Base-by-base conservation (phyloP, 1,139 yeast species). In the Candida pseudoviswanathii region DNA sequence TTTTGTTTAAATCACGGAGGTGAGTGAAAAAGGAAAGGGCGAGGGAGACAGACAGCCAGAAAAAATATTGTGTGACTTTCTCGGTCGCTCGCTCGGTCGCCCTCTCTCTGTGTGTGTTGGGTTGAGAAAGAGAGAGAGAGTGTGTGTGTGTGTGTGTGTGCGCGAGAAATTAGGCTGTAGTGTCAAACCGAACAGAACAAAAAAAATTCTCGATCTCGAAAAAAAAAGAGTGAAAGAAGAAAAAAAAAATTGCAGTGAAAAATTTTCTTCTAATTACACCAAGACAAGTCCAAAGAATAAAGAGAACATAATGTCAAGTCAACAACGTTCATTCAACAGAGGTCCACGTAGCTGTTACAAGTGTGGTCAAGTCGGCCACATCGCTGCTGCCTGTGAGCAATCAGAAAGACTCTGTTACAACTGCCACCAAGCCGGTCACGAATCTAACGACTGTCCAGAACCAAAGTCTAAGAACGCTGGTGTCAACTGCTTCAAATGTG, bases 311-410 rank as follows among this genome's bases (percentile, higher is more conserved):
- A 36, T 36, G 39, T 36, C 39, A 36, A 36, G 26, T 36, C 39
- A 36, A 36, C 39, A 36, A 36, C 39, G 39, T 36, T 36, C 39
- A 36, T 36, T 36, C 22, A 33, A 33, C 39, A 36, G 39, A 36
- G 39, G 39, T 75, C 90, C 89, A 73, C 46, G 49, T 47, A 86
- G 91, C 59, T 87, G 95, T 78, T 87, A 83, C 80, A 89, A 89
- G 73, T 91, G 97, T 76, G 96, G 97, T 64, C 89, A 89, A 75
- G 80, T 87, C 59, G 96, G 96, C 61, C 96, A 90, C 77, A 80
- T 89, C 65, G 96, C 96, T 56, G 96, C 87, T 67, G 85, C 81
- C 66, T 90, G 97, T 73, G 82, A 84, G 59, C 89, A 88, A 70
- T 80, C 85, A 54, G 89, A 85, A 70, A 85, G 94, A 75, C 78